Percentiles rank a stretch among this genome's conserved stretches.
Conservation (phyloP, 768 basidiomycete genomes). For the Mycena rosella region DNA sequence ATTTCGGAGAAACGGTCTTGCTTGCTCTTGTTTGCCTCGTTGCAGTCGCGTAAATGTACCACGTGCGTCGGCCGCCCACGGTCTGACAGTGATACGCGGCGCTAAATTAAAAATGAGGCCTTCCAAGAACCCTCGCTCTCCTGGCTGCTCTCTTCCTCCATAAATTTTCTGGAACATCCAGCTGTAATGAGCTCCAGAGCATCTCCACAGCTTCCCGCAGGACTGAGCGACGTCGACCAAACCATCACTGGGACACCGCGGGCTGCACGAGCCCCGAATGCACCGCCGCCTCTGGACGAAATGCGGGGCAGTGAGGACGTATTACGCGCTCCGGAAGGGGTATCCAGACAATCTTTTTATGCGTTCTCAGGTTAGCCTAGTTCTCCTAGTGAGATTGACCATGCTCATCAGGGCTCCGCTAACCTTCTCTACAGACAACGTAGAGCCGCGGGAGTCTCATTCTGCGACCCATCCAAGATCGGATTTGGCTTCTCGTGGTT, state of each 20-base stretch:
- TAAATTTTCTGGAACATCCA: background rate
- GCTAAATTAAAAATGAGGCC: conserved; percentile 11
- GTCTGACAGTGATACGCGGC: background rate
- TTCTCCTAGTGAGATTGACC: too few species aligned
- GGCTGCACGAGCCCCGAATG: too few species aligned
- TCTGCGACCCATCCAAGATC: conserved; percentile 18
- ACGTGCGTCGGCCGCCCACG: background rate
- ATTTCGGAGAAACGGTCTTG: too few species aligned
- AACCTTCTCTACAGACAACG: too few species aligned
- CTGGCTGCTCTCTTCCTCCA: background rate
- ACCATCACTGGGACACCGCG: background rate
- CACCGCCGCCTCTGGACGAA: too few species aligned
- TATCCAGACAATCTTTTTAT: background rate
- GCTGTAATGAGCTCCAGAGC: background rate
- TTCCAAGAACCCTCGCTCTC: background rate
- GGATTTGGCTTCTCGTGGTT: conserved; percentile 17
- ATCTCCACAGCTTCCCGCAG: background rate
- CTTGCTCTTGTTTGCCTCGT: background rate
- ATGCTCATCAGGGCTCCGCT: too few species aligned
- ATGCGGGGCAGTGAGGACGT: too few species aligned
- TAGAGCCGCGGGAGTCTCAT: too few species aligned
- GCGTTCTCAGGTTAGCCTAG: background rate
- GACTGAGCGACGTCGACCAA: background rate
- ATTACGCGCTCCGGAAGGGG: too few species aligned
- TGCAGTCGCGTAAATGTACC: background rate